Evolutionary conservation across 2,329 filamentous ascomycete genomes (phyloP), one percentile per base, ranked within the genome.

Genomic region (Alternaria consortialis): DNA sequence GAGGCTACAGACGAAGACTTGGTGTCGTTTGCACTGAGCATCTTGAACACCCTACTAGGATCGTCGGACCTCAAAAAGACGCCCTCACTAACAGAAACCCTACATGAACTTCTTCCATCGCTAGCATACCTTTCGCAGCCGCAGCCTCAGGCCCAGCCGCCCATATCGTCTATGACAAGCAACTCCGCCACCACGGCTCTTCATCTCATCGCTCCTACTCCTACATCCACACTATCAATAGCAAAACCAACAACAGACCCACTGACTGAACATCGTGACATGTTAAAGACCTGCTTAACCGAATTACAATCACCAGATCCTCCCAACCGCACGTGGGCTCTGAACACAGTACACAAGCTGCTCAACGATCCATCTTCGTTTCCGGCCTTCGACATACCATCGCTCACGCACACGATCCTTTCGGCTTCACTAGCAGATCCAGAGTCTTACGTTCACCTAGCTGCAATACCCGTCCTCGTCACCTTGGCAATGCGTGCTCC

Each of bases 391-490:
- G 90, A 93, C 70, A 84, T 92, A n/a, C 87, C 87, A 0, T 85
- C 88, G 1, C 82, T 88, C 3, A 80, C 90, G 0, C 85, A 90
- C 6, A 81, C 91, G 1, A 80, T 93, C 0, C 81, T 92, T 54
- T 87, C 88, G 1, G 87, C 85, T 9, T 81, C 92, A 0, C 80
- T 92, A 1, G 84, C 85, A 61, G 89, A 91, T 50, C 81, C 84
- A 6, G 91, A 93, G 57, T 89, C 91, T 57, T 93, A 90, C 71
- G 88, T 92, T 62, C 90, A 91, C 68, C 80, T 90, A 3, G 84
- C 87, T n/a, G 86, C 88, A 15, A 86, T 93, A 62, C 87, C 87
- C 63, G 83, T 89, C 1, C 87, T 91, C 60, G 85, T 86, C 0
- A 84, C 87, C 25, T 77, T 93, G 11, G 85, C 89, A 0, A 79